Conservation (phyloP, 1,284 basidiomycete genomes). For the Cutaneotrichosporon curvatum region DNA sequence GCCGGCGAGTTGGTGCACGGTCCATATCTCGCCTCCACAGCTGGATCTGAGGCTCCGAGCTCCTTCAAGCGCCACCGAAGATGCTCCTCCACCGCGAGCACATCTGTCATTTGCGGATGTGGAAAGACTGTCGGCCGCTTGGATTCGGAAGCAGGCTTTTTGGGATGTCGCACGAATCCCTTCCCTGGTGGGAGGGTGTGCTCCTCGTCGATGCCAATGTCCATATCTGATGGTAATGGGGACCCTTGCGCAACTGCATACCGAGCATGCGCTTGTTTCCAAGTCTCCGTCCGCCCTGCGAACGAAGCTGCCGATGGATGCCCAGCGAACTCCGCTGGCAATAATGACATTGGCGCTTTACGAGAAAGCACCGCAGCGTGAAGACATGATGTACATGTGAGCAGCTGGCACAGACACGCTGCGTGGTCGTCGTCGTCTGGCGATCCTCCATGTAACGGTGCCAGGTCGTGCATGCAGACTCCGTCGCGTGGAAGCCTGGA, state of each 20-base stretch:
- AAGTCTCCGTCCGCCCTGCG: conserved; percentile 31
- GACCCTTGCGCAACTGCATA: conserved; percentile 4
- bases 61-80: conserved; percentile 45
- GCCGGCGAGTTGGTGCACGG: conserved; percentile 32
- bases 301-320: conserved; percentile 25
- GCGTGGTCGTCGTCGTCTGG: conserved; percentile 32
- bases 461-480: conserved; percentile 19
- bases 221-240: background rate
- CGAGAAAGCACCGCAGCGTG: conserved; percentile 22
- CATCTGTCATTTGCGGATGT: conserved; percentile 47
- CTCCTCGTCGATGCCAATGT: conserved; percentile 5
- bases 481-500: conserved; percentile 11
- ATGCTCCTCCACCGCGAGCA: conserved; percentile 46
- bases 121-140: conserved; percentile 28
- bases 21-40: conserved; percentile 39
- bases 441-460: conserved; percentile 14
- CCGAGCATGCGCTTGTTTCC: conserved; percentile 24
- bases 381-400: conserved; percentile 34
- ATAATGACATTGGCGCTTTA: conserved; percentile 28
- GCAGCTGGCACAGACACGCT: conserved; percentile 38
- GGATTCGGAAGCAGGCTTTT: conserved; percentile 9
- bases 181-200: conserved; percentile 16
- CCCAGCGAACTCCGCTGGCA: conserved; percentile 28
- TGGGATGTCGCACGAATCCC: conserved; percentile 35
- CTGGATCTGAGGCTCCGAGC: conserved; percentile 41